These are phyloP conservation scores for Neurospora sp. DNA, from an alignment of 495 filamentous ascomycete species.

Conservation along the genomic window DNA sequence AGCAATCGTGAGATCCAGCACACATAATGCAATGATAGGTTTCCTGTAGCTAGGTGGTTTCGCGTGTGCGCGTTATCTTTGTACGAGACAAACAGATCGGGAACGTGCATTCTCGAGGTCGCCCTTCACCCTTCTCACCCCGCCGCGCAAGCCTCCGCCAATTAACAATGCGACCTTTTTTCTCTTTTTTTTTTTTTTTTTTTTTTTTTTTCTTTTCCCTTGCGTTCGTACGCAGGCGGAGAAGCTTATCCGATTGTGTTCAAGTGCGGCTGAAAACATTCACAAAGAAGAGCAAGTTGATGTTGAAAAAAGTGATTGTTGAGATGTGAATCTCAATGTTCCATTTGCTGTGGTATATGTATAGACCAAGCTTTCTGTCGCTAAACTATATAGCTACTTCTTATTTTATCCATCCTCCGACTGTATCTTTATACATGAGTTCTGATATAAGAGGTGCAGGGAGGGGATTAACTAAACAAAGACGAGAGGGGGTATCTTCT, in stretches of 20 bases:
- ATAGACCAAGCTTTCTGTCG: background rate
- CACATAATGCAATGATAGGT: background rate
- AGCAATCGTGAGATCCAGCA: background rate
- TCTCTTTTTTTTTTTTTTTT: background rate
- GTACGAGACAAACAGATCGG: background rate
- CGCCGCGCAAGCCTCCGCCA: background rate
- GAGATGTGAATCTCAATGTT: background rate
- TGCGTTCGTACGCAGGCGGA: background rate
- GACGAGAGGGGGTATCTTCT: conserved; percentile 35
- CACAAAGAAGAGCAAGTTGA: background rate
- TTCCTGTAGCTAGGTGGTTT: background rate
- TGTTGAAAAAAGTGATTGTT: background rate
- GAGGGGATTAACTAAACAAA: conserved; percentile 21
- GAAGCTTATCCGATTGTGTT: background rate
- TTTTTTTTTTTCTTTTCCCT: background rate
- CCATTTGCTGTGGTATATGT: background rate
- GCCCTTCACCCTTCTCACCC: background rate
- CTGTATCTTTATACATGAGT: background rate
- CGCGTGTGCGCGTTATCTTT: background rate
- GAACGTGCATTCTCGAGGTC: background rate
- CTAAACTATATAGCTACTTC: background rate
- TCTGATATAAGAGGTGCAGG: background rate
- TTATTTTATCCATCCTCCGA: background rate
- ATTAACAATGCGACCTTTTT: background rate
- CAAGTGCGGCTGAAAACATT: background rate